Evolutionary conservation across 1,284 basidiomycete species (phyloP).

Genomic region (Kalmanozyma brasiliensis): DNA sequence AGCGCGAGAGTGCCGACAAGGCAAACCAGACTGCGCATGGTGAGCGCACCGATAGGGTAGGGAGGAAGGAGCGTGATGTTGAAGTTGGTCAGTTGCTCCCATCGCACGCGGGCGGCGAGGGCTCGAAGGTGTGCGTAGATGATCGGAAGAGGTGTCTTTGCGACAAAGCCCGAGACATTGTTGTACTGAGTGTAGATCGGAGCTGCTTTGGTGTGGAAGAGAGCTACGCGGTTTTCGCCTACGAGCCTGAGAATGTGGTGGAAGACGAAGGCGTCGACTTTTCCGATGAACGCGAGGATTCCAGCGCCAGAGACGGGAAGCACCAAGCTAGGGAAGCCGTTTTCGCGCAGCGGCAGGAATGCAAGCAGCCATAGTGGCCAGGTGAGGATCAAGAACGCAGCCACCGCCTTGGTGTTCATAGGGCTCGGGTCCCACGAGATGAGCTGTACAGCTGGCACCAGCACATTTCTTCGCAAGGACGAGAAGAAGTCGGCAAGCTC

Average conservation of each 20-base stretch:
- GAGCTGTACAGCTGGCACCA: constrained; percentile 49
- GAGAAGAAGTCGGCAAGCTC: constrained; percentile 63
- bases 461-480: constrained; percentile 36
- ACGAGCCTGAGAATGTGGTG: constrained; percentile 23
- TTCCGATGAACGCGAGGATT: constrained; percentile 10
- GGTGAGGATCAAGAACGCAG: constrained; percentile 58
- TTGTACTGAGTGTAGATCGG: constrained; percentile 20
- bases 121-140: constrained; percentile 8
- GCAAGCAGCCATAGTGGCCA: constrained; percentile 64
- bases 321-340: constrained; percentile 36
- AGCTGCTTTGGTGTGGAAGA: constrained; percentile 20
- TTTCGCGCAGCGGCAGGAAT: constrained; percentile 51
- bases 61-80: constrained; percentile 56
- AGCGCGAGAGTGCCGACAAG: constrained; percentile 57
- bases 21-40: constrained; percentile 59
- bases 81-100: constrained; percentile 40
- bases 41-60: constrained; percentile 62
- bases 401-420: constrained; percentile 44
- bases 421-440: constrained; percentile 55
- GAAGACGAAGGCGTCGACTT: constrained; percentile 10
- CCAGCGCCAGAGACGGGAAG: constrained; percentile 40
- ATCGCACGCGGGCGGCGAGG: constrained; percentile 7
- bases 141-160: constrained; percentile 20
- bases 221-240: constrained; percentile 18
- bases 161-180: constrained; percentile 13